A percentile compares a stretch with the other conserved stretches of the same genome.
Conservation (phyloP, 1,284 basidiomycete species). For the Ceratobasidium sp. region DNA sequence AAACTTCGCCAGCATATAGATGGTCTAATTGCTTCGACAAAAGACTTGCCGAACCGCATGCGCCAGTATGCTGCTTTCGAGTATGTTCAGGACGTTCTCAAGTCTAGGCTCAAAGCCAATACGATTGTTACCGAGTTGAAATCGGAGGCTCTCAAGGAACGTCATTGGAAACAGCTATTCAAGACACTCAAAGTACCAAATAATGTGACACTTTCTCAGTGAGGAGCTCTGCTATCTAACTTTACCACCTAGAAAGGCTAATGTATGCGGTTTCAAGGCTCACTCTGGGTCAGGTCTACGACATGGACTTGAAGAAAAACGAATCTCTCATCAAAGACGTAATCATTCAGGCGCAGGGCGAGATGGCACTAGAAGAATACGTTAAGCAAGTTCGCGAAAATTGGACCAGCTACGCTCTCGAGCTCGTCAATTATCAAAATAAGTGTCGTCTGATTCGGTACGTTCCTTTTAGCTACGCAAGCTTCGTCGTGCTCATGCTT, state of each 20-base stretch:
- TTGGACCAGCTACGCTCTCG: slow-evolving; percentile 96
- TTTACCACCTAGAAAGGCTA: neutral
- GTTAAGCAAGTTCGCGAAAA: slow-evolving; percentile 95
- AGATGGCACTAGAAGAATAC: slow-evolving; percentile 95
- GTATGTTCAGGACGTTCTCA: slow-evolving; percentile 93
- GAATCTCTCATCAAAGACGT: slow-evolving; percentile 92
- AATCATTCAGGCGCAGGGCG: slow-evolving; percentile 97
- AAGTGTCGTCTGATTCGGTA: slow-evolving; percentile 95
- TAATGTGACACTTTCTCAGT: slow-evolving; percentile 75
- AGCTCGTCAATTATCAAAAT: slow-evolving; percentile 98
- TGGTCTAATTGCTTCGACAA: slow-evolving; percentile 85
- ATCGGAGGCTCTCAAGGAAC: slow-evolving; percentile 95
- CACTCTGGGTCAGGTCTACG: slow-evolving; percentile 97
- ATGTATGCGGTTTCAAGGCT: slow-evolving; percentile 63
- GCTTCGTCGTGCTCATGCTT: slow-evolving; percentile 22
- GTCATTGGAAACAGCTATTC: slow-evolving; percentile 98
- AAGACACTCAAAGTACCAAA: slow-evolving; percentile 81
- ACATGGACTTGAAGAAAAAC: slow-evolving; percentile 94
- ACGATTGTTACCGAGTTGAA: slow-evolving; percentile 91
- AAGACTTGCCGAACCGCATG: slow-evolving; percentile 99
- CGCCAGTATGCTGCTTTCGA: slow-evolving; percentile 99
- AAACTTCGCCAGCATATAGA: slow-evolving; percentile 96
- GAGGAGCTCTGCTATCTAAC: slow-evolving; percentile 51
- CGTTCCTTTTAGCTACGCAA: slow-evolving; percentile 44
- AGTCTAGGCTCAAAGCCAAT: slow-evolving; percentile 90